Percentiles rank a stretch among this genome's conserved stretches.
Evolutionary conservation across 768 basidiomycete species (phyloP).

Genomic region (Clathrus columnatus): DNA sequence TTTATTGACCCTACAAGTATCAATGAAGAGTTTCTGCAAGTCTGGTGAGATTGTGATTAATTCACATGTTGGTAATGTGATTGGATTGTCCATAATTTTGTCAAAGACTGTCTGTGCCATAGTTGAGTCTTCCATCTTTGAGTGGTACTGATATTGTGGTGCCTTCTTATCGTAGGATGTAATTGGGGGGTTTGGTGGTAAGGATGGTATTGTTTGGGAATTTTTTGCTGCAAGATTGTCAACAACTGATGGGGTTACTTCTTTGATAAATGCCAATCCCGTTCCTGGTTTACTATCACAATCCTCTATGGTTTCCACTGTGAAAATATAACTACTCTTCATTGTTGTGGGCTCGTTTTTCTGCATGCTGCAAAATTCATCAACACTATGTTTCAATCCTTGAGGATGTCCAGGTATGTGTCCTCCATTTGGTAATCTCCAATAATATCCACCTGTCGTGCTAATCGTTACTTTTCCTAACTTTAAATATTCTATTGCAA

Average conservation of each 20-base stretch:
- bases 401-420: neutral
- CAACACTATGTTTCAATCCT: constrained; percentile 1
- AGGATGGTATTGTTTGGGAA: neutral
- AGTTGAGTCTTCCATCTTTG: neutral
- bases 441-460: neutral
- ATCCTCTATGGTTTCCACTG: neutral
- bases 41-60: constrained; percentile 1
- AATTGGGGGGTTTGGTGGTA: neutral
- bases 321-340: neutral
- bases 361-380: neutral
- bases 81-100: neutral
- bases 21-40: neutral
- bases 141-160: constrained; percentile 1
- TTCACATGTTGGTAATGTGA: neutral
- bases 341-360: neutral
- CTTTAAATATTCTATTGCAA: neutral
- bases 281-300: neutral
- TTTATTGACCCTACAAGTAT: constrained; percentile 1
- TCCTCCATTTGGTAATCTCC: neutral
- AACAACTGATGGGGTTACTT: neutral
- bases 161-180: constrained; percentile 2
- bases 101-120: neutral
- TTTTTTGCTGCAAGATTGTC: neutral
- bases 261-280: neutral
- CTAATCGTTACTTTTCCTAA: neutral